Conservation (phyloP, 495 filamentous ascomycete genomes). For the Trichocladium uniseriatum region DNA sequence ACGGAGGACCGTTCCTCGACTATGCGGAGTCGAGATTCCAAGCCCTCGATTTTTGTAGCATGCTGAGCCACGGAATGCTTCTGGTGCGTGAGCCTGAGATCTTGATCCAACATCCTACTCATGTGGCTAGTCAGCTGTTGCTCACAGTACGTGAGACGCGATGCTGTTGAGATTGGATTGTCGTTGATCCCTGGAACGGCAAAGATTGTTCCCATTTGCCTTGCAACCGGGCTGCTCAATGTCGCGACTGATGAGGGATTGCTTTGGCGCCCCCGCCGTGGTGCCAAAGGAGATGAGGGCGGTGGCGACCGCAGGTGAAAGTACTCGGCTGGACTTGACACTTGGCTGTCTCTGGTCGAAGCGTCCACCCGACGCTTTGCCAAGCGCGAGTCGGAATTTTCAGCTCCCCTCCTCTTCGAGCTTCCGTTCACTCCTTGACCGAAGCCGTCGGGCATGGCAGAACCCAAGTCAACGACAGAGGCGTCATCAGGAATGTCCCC, state of each 20-base stretch:
- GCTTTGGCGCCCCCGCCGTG: not conserved
- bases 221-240: not conserved
- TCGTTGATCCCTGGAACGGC: not conserved
- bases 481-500: not conserved
- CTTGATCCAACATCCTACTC: not conserved
- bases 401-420: not conserved
- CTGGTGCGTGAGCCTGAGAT: not conserved
- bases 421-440: not conserved
- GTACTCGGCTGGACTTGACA: not conserved
- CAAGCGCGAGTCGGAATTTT: not conserved
- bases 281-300: not conserved
- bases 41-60: not conserved
- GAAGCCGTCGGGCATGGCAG: not conserved
- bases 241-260: not conserved
- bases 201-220: not conserved
- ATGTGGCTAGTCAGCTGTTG: not conserved
- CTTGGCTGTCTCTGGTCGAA: not conserved
- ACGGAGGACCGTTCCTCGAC: not conserved
- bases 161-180: not conserved
- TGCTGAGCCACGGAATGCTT: not conserved
- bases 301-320: not conserved
- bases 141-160: not conserved
- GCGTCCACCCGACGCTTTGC: not conserved
- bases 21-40: not conserved
- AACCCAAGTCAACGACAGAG: not conserved